phyloP scores from a whole-genome alignment of 2,329 filamentous ascomycete genomes.

The Pseudogymnoascus sp. region DNA sequence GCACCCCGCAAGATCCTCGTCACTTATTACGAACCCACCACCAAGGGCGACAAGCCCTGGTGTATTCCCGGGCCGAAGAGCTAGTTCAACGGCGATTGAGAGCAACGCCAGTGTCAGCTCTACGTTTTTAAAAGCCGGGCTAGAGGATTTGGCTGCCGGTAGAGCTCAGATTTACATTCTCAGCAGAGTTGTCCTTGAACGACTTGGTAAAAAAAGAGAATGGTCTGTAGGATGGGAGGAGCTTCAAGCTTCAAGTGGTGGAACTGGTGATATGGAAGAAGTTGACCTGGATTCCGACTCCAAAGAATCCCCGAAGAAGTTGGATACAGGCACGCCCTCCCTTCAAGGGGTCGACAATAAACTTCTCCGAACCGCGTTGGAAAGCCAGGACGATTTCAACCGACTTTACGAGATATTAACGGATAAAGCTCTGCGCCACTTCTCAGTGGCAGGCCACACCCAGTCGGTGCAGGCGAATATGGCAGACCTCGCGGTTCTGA shows the following conservation, averaged over 20 bases:
- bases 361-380: slow-evolving; percentile 52
- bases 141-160: slow-evolving; percentile 74
- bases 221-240: slow-evolving; percentile 73
- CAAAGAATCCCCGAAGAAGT: slow-evolving; percentile 13
- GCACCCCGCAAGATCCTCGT: slow-evolving; percentile 58
- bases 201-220: slow-evolving; percentile 58
- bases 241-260: slow-evolving; percentile 27
- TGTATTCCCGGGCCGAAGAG: slow-evolving; percentile 41
- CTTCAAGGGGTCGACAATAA: slow-evolving; percentile 44
- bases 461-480: slow-evolving; percentile 71
- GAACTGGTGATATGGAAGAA: slow-evolving; percentile 40
- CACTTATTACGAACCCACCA: slow-evolving; percentile 40
- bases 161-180: slow-evolving; percentile 75
- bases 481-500: slow-evolving; percentile 78
- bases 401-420: slow-evolving; percentile 68
- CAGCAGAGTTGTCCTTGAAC: slow-evolving; percentile 70
- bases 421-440: slow-evolving; percentile 74
- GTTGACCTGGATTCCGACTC: slow-evolving; percentile 43
- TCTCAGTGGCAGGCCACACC: slow-evolving; percentile 66
- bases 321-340: slow-evolving; percentile 17
- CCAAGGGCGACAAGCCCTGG: slow-evolving; percentile 41
- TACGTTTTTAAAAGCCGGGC: slow-evolving; percentile 51
- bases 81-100: slow-evolving; percentile 30
- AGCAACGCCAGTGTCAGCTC: slow-evolving; percentile 35
- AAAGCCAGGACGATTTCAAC: slow-evolving; percentile 56